Evolutionary conservation across 345 rosid genomes (phyloP).

Genomic region (Mercurialis annua): DNA sequence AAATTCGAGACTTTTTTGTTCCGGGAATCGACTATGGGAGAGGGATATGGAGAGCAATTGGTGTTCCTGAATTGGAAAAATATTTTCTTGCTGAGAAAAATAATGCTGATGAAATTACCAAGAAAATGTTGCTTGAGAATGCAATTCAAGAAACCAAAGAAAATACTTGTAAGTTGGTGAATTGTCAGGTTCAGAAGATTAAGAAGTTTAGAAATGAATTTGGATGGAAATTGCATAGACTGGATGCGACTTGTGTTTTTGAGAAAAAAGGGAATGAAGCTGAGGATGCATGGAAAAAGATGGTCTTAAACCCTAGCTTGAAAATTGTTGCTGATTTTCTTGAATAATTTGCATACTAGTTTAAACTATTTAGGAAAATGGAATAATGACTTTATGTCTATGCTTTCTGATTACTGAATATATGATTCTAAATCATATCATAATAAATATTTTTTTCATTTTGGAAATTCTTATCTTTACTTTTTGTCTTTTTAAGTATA

Average conservation of each 20-base stretch:
- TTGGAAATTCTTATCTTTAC: no score
- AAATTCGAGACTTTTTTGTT: slow-evolving; percentile 23
- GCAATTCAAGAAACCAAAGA: slow-evolving; percentile 29
- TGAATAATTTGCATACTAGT: no score
- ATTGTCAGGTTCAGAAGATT: slow-evolving; percentile 29
- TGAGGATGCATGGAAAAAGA: no score
- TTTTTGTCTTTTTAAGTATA: no score
- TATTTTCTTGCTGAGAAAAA: slow-evolving; percentile 13
- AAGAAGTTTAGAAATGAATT: slow-evolving; percentile 9
- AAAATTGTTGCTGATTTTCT: no score
- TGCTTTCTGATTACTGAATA: no score
- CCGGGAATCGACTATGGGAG: slow-evolving; percentile 22
- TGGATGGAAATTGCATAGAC: slow-evolving; percentile 27
- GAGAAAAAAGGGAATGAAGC: slow-evolving; percentile 13
- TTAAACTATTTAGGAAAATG: no score
- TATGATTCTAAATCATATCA: no score
- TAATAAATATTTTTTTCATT: no score
- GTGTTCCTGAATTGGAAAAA: slow-evolving; percentile 33
- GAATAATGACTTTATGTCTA: no score
- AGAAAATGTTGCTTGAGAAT: slow-evolving; percentile 10
- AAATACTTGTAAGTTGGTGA: slow-evolving; percentile 25
- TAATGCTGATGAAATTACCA: not conserved
- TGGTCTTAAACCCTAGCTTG: no score
- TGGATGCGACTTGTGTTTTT: slow-evolving; percentile 20
- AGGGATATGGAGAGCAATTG: slow-evolving; percentile 34